phyloP scores from a whole-genome alignment of 1,284 basidiomycete genomes.

The Irpex sp. region DNA sequence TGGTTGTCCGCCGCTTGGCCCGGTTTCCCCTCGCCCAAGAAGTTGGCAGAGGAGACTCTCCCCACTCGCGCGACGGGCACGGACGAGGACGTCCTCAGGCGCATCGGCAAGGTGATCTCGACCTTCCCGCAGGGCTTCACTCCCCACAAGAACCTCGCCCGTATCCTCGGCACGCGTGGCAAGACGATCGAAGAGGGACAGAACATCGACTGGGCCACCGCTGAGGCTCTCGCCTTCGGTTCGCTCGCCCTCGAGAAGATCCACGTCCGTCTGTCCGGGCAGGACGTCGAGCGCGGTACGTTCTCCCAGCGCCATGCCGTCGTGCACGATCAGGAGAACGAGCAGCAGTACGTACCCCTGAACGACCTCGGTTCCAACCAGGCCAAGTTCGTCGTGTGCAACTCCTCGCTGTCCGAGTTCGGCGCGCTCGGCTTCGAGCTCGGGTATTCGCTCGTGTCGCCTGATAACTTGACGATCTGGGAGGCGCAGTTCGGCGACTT shows the following conservation, averaged over 20 bases:
- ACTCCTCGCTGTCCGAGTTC: conserved; percentile 96
- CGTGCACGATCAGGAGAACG: conserved; percentile 93
- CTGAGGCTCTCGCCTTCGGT: conserved; percentile 96
- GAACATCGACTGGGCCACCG: conserved; percentile 99
- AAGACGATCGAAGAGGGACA: conserved; percentile 89
- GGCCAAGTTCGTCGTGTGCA: conserved; percentile 92
- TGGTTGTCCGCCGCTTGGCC: conserved; percentile 99
- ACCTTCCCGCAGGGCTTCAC: conserved; percentile 83
- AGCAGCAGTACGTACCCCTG: conserved; percentile 86
- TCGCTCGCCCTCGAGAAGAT: conserved; percentile 90
- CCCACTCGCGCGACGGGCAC: conserved; percentile 88
- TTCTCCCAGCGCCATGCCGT: conserved; percentile 99
- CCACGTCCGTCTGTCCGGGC: conserved; percentile 94
- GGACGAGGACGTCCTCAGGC: conserved; percentile 75
- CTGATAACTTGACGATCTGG: conserved; percentile 94
- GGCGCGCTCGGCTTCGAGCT: conserved; percentile 97
- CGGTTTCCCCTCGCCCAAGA: conserved; percentile 96
- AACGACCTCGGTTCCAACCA: conserved; percentile 88
- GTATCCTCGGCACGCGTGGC: conserved; percentile 86
- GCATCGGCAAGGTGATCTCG: conserved; percentile 86
- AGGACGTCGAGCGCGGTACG: conserved; percentile 99
- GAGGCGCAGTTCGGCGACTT: conserved; percentile 99
- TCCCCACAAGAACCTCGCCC: conserved; percentile 90
- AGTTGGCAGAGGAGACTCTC: conserved; percentile 90
- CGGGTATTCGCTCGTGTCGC: conserved; percentile 97